A percentile compares a stretch with the other conserved stretches of the same genome.
These are phyloP conservation scores for Arctostaphylos glauca DNA, from an alignment of 148 eudicot genomes.

Conservation along the genomic window DNA sequence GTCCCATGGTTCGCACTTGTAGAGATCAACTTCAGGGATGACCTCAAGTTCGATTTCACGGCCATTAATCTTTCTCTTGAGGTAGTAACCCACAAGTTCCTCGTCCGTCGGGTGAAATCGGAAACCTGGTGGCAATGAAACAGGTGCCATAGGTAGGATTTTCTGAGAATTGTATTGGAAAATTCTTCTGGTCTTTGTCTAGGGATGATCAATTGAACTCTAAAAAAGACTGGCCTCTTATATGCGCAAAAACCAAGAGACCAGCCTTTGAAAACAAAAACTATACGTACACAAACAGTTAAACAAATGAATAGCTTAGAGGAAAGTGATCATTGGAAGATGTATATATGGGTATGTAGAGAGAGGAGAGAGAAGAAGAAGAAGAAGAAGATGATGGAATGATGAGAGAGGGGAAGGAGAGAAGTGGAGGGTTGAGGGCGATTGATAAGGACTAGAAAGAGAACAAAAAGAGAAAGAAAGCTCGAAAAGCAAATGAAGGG, in stretches of 20 bases:
- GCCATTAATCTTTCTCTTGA: constrained; percentile 71
- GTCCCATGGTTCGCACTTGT: constrained; percentile 94
- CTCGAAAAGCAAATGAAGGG: constrained; percentile 20
- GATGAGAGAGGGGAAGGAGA: constrained; percentile 17
- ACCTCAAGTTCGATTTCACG: constrained; percentile 66
- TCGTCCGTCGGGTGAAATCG: constrained; percentile 85
- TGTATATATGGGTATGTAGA: not conserved
- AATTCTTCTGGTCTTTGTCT: not conserved
- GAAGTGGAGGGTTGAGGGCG: constrained; percentile 14
- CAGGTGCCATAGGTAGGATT: constrained; percentile 49
- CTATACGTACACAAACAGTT: no score
- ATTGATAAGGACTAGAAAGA: constrained; percentile 25
- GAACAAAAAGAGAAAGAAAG: constrained; percentile 28
- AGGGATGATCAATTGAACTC: not conserved
- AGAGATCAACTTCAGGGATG: constrained; percentile 89
- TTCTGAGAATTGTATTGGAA: no score
- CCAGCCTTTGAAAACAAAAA: no score
- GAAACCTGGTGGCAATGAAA: constrained; percentile 85
- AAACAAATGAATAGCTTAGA: no score
- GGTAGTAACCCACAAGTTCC: constrained; percentile 79
- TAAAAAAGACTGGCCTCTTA: not conserved
- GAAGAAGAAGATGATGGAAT: constrained; percentile 17
- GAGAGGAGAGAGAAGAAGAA: constrained; percentile 17
- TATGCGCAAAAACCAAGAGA: no score
- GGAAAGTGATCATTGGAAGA: not conserved